A percentile compares a stretch with the other conserved stretches of the same genome.
These are phyloP conservation scores for Clarireedia sp. DNA, from an alignment of 2,329 filamentous ascomycete genomes.

Conservation along the genomic window DNA sequence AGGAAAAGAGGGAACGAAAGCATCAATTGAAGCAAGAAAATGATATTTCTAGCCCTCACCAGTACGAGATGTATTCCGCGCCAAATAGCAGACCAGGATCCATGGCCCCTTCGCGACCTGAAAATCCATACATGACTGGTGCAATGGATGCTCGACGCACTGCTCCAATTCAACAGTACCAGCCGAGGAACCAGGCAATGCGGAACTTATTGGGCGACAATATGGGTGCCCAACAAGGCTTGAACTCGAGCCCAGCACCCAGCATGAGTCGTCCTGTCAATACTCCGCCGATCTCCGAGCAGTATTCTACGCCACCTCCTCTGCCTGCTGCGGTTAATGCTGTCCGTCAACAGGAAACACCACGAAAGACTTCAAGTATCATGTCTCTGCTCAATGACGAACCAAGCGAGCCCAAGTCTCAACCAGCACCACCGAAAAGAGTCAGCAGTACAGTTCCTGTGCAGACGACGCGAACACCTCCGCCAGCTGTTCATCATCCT, in stretches of 20 bases:
- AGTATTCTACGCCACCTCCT: slow-evolving; percentile 18
- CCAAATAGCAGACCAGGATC: slow-evolving; percentile 17
- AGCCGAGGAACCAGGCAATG: slow-evolving; percentile 19
- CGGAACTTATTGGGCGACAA: slow-evolving; percentile 23
- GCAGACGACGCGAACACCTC: slow-evolving; percentile 22
- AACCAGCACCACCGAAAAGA: slow-evolving; percentile 17
- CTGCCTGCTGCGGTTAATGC: slow-evolving; percentile 33
- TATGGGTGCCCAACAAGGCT: slow-evolving; percentile 14
- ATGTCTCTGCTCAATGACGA: slow-evolving; percentile 54
- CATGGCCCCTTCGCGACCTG: slow-evolving; percentile 19
- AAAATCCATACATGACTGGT: slow-evolving; percentile 12
- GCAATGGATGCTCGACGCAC: slow-evolving; percentile 19
- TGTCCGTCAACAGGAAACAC: slow-evolving; percentile 34
- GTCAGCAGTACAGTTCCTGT: slow-evolving; percentile 20
- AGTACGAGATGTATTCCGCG: slow-evolving; percentile 27
- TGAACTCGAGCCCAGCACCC: slow-evolving; percentile 23
- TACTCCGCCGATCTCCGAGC: slow-evolving; percentile 21
- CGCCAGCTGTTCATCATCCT: slow-evolving; percentile 24
- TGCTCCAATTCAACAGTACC: slow-evolving; percentile 16
- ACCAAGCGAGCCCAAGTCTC: slow-evolving; percentile 36
- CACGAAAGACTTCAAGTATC: slow-evolving; percentile 55
- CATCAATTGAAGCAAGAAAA: slow-evolving; percentile 28
- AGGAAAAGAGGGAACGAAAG: slow-evolving; percentile 16
- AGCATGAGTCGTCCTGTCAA: slow-evolving; percentile 21
- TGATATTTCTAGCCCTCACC: slow-evolving; percentile 29